phyloP scores from a whole-genome alignment of 192 early-diverging fungal species.

The Coemansia sp. region DNA sequence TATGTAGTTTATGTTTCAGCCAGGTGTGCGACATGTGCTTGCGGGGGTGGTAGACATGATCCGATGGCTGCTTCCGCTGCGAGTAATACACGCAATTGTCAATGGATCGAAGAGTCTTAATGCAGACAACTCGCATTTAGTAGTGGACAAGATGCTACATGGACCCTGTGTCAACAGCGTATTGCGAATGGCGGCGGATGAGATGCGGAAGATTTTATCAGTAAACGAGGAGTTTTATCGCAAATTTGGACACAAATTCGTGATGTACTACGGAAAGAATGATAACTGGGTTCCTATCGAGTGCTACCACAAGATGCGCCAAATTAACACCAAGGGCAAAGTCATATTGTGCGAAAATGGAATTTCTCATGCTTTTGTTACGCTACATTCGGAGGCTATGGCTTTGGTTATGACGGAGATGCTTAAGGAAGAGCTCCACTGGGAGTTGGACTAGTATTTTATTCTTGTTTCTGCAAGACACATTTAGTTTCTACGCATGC shows the following conservation, averaged over 20 bases:
- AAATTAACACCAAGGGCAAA: conserved; percentile 63
- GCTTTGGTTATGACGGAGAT: conserved; percentile 27
- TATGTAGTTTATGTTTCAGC: conserved; percentile 22
- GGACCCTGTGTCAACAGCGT: conserved; percentile 61
- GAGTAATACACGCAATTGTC: conserved; percentile 19
- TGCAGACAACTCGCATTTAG: conserved; percentile 56
- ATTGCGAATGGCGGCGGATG: conserved; percentile 68
- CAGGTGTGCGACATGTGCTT: conserved; percentile 24
- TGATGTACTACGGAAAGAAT: conserved; percentile 73
- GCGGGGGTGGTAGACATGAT: conserved; percentile 41
- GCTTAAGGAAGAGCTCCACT: conserved; percentile 28
- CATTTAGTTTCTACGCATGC: not conserved
- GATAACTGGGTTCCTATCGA: conserved; percentile 79
- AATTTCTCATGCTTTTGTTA: conserved; percentile 81
- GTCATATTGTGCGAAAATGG: conserved; percentile 68
- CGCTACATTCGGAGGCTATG: conserved; percentile 37
- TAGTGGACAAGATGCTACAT: conserved; percentile 67
- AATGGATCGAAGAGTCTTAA: conserved; percentile 20
- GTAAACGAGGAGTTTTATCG: conserved; percentile 68
- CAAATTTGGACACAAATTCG: conserved; percentile 59
- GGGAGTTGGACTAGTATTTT: conserved; percentile 8
- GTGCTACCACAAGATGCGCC: conserved; percentile 65
- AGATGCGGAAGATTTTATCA: conserved; percentile 68
- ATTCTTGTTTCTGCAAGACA: not conserved
- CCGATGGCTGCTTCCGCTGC: conserved; percentile 30